A percentile compares a stretch with the other conserved stretches of the same genome.
These are phyloP conservation scores for Leccinum boreale DNA, from an alignment of 768 basidiomycete genomes.

Conservation along the genomic window DNA sequence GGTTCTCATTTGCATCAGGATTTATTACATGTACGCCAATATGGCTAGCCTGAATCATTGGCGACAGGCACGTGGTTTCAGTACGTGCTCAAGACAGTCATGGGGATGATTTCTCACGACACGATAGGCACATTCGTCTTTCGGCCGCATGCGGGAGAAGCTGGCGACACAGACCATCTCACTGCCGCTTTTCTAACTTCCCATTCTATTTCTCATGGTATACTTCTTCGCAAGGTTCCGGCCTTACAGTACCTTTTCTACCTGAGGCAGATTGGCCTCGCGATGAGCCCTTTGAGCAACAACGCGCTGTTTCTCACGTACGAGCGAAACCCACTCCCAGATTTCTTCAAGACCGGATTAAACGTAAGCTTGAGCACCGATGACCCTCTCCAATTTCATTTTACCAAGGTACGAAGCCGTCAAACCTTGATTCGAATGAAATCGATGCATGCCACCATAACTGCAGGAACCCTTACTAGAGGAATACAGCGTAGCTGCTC, in stretches of 20 bases:
- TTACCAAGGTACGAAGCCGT: conserved; percentile 75
- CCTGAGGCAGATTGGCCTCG: conserved; percentile 95
- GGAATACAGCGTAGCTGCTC: conserved; percentile 97
- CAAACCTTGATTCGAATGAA: not conserved
- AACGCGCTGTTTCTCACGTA: conserved; percentile 96
- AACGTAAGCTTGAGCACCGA: conserved; percentile 97
- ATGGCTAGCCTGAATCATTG: conserved; percentile 94
- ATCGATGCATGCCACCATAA: not conserved
- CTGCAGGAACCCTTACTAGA: conserved; percentile 87
- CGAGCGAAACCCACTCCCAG: conserved; percentile 94
- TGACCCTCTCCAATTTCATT: conserved; percentile 95
- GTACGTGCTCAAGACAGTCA: conserved; percentile 43
- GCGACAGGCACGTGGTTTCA: conserved; percentile 85
- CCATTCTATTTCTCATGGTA: conserved; percentile 99
- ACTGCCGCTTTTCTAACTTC: conserved; percentile 95
- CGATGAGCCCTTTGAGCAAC: conserved; percentile 98
- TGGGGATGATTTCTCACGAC: not conserved
- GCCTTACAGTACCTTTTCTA: conserved; percentile 97
- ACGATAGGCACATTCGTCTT: conserved; percentile 92
- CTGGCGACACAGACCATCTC: conserved; percentile 96
- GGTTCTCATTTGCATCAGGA: conserved; percentile 44
- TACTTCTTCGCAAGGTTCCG: conserved; percentile 94
- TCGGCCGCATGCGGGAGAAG: conserved; percentile 96
- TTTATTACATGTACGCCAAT: conserved; percentile 98
- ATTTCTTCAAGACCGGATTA: conserved; percentile 94